Evolutionary conservation across 768 basidiomycete genomes (phyloP), one percentile per base, ranked within the genome.

Genomic region (Auriscalpium vulgare): DNA sequence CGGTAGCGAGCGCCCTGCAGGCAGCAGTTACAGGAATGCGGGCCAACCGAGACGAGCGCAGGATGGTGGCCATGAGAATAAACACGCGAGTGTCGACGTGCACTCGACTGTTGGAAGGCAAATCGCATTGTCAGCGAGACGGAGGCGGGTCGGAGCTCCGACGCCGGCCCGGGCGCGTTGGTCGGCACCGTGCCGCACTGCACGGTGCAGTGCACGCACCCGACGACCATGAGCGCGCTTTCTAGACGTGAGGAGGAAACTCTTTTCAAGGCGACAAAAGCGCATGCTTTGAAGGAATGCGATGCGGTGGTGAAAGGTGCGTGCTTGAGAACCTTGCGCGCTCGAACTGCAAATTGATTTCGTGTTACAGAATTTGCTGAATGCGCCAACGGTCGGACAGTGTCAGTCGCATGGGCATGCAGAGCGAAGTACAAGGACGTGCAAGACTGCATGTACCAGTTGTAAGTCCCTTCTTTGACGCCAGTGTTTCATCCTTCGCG

Each of bases 241-340:
- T 94, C 91, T 38, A 80, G 90, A 55, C 79, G 91, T 50, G 91
- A 94, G 72, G 91, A 95, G 68, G 91, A 95, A 47, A 85, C 84
- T 8, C 78, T 95, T 43, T 69, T 87, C 40, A 93, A 94, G 69
- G 75, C 87, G 21, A 87, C 89, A 9, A 94, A 93, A 66, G 81
- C 84, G 14, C 75, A 77, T 55, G 91, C 92, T 11, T 69, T 93
- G 65, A 84, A 81, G 63, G 86, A 89, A 68, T 94, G 91, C 60
- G 86, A 91, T 64, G 59, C 73, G 1, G 59, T 90, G 7, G 87
- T 93, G 4, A 86, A 83, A 81, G 87, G 92, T 85, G 55, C 37
- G 67, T 59, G 38, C 4, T 17, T 9, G 29, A 29, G 29, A 29
- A 7, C 7, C 11, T 29, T 36, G 10, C 46, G 40, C 11, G n/a